phyloP scores from a whole-genome alignment of 1,139 yeast genomes.

The Blastobotrys persicus region DNA sequence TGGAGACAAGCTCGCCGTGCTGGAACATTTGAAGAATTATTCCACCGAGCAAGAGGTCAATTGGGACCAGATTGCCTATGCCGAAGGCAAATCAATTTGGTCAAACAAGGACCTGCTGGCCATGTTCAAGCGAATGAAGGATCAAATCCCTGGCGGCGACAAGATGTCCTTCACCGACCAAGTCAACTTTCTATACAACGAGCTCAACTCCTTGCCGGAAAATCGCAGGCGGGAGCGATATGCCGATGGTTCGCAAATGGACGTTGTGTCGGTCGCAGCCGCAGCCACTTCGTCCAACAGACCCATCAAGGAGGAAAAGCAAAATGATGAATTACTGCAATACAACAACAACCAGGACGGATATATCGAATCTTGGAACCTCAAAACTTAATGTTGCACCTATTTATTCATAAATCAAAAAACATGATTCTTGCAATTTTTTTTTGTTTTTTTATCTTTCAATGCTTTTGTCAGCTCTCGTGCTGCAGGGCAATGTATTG shows the following conservation, averaged over 20 bases:
- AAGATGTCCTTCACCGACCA: slow-evolving; percentile 43
- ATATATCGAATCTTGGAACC: slow-evolving; percentile 17
- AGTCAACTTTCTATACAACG: slow-evolving; percentile 23
- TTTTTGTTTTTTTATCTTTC: too few species aligned
- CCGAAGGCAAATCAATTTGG: slow-evolving; percentile 46
- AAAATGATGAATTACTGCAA: neutral
- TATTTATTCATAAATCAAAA: too few species aligned
- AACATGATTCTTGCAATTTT: too few species aligned
- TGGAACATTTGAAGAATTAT: slow-evolving; percentile 49
- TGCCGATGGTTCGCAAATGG: neutral
- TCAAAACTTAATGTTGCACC: slow-evolving; percentile 13
- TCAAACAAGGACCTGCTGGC: slow-evolving; percentile 46
- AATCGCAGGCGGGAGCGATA: neutral
- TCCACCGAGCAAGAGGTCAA: slow-evolving; percentile 53
- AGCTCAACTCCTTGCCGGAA: slow-evolving; percentile 13
- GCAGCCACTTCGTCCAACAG: slow-evolving; percentile 1
- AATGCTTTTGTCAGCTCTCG: too few species aligned
- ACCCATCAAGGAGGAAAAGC: slow-evolving; percentile 1
- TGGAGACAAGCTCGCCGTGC: slow-evolving; percentile 55
- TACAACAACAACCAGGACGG: slow-evolving; percentile 9
- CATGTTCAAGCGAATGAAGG: slow-evolving; percentile 48
- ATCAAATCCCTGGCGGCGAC: slow-evolving; percentile 42
- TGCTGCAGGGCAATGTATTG: too few species aligned
- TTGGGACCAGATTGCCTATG: slow-evolving; percentile 57
- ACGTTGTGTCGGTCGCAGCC: neutral